These are phyloP conservation scores for Fusarium setosum DNA, from an alignment of 2,329 filamentous ascomycete species.

Conservation along the genomic window DNA sequence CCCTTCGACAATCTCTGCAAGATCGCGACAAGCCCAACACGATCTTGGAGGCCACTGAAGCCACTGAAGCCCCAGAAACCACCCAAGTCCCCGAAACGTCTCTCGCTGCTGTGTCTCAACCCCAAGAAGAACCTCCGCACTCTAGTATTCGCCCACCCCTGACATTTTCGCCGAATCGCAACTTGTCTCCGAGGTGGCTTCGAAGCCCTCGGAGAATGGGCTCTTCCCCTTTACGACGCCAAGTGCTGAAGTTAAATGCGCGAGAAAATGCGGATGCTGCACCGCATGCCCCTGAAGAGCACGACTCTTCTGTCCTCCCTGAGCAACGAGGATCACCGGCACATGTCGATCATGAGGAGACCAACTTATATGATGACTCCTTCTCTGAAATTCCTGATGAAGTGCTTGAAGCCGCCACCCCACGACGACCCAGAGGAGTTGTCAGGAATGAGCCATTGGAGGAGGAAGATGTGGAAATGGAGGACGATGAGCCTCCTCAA, in stretches of 20 bases:
- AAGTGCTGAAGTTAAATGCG: constrained; percentile 47
- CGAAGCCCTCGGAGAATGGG: constrained; percentile 50
- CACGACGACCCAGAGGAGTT: constrained; percentile 41
- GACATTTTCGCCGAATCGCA: constrained; percentile 36
- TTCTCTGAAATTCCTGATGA: constrained; percentile 67
- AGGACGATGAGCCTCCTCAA: constrained; percentile 16
- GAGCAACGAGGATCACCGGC: constrained; percentile 13
- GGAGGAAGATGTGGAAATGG: constrained; percentile 25
- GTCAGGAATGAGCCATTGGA: not conserved
- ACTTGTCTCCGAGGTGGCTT: constrained; percentile 43
- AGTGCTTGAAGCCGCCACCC: constrained; percentile 62
- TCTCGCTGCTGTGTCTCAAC: constrained; percentile 2
- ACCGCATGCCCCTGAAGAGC: constrained; percentile 3
- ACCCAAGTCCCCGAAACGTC: constrained; percentile 14
- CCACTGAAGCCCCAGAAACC: constrained; percentile 11
- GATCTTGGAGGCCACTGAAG: constrained; percentile 11
- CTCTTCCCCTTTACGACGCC: constrained; percentile 47
- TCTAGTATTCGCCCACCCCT: constrained; percentile 30
- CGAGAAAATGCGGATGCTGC: constrained; percentile 35
- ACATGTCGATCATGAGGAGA: constrained; percentile 43
- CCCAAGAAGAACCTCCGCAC: constrained; percentile 21
- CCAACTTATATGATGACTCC: constrained; percentile 62
- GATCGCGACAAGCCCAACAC: constrained; percentile 24
- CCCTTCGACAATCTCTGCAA: constrained; percentile 53
- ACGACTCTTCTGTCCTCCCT: constrained; percentile 11